Conservation (phyloP, 2,329 filamentous ascomycete species). For the Aspergillus sp. region DNA sequence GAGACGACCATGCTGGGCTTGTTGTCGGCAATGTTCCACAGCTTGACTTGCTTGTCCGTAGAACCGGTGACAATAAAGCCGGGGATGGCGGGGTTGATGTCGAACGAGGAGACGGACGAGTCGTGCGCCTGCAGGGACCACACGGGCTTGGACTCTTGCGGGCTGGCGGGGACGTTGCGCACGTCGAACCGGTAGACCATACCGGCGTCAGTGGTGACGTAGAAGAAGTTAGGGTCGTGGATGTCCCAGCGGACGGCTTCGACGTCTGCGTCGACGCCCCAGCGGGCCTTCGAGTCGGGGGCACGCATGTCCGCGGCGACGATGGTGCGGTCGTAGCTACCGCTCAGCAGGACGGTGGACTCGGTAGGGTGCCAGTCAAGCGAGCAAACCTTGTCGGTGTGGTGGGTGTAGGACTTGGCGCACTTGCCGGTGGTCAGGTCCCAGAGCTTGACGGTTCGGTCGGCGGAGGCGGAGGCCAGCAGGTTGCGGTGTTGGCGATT, state of each 20-base stretch:
- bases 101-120: conserved; percentile 82
- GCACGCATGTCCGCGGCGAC: conserved; percentile 96
- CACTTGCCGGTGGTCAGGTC: conserved; percentile 87
- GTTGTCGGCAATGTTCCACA: conserved; percentile 80
- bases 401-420: conserved; percentile 90
- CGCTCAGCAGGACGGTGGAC: conserved; percentile 80
- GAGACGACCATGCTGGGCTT: conserved; percentile 87
- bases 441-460: conserved; percentile 97
- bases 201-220: conserved; percentile 86
- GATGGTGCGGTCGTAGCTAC: conserved; percentile 89
- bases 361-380: conserved; percentile 87
- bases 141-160: conserved; percentile 70
- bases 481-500: conserved; percentile 93
- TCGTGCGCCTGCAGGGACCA: conserved; percentile 97
- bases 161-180: conserved; percentile 65
- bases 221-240: conserved; percentile 89
- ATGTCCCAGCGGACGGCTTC: conserved; percentile 91
- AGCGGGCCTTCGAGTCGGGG: conserved; percentile 74
- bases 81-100: conserved; percentile 81
- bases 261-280: conserved; percentile 93
- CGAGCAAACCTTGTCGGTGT: conserved; percentile 97
- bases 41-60: conserved; percentile 88
- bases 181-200: conserved; percentile 88
- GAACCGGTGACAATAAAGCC: conserved; percentile 92
- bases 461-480: conserved; percentile 87